A percentile compares a stretch with the other conserved stretches of the same genome.
phyloP scores from a whole-genome alignment of 768 basidiomycete genomes.

The Amanita subjunquillea region DNA sequence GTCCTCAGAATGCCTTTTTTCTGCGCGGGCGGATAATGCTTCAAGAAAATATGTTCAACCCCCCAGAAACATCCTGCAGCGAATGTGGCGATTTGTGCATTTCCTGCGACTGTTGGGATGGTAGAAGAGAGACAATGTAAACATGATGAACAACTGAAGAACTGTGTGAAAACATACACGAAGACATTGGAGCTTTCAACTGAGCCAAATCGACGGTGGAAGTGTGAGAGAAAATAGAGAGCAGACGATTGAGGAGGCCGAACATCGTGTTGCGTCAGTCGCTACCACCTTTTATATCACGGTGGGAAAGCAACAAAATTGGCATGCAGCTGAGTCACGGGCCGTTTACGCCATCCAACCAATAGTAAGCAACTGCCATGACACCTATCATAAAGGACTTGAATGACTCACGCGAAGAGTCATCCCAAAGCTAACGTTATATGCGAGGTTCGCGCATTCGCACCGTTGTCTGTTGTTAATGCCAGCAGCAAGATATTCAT shows the following conservation, averaged over 20 bases:
- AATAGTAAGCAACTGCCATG: too few species aligned
- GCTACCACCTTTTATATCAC: not conserved
- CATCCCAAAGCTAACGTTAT: too few species aligned
- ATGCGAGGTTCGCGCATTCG: too few species aligned
- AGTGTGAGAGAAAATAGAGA: not conserved
- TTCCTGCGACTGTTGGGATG: conserved; percentile 8
- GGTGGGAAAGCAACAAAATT: too few species aligned
- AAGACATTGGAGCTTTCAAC: conserved; percentile 31
- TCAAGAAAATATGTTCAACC: conserved; percentile 76
- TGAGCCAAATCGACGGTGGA: conserved; percentile 23
- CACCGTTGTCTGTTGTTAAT: too few species aligned
- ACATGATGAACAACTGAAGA: not conserved
- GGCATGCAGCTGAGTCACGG: too few species aligned
- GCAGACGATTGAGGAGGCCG: not conserved
- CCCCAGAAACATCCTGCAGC: conserved; percentile 80
- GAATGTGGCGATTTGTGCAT: conserved; percentile 32
- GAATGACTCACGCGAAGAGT: too few species aligned
- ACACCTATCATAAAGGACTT: too few species aligned
- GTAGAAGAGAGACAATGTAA: not conserved
- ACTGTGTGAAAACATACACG: conserved; percentile 15
- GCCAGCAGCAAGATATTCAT: too few species aligned
- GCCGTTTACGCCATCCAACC: too few species aligned
- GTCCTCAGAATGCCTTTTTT: conserved; percentile 70
- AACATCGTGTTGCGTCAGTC: not conserved
- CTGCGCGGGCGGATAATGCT: conserved; percentile 61